Conservation (phyloP, 2,329 filamentous ascomycete genomes). For the Tolypocladium sp. region DNA sequence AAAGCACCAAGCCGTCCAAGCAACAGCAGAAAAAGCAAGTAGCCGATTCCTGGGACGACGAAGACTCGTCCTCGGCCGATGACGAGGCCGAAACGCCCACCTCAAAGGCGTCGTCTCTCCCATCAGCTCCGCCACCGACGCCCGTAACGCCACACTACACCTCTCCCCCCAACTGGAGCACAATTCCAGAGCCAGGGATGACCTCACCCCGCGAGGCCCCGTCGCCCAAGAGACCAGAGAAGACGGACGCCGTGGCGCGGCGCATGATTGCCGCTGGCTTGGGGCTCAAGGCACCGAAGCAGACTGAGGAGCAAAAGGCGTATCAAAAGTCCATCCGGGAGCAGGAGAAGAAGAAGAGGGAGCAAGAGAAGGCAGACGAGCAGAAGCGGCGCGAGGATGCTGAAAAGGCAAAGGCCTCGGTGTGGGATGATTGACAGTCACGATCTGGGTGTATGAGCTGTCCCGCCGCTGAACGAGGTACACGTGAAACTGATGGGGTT, state of each 20-base stretch:
- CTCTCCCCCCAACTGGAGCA: constrained; percentile 4
- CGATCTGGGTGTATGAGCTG: neutral
- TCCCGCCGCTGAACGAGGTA: too few relatives aligned
- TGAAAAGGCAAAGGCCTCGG: constrained; percentile 69
- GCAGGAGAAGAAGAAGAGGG: constrained; percentile 70
- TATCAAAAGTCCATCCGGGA: constrained; percentile 78
- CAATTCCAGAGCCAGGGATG: neutral
- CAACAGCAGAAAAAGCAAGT: constrained; percentile 18
- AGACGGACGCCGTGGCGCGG: constrained; percentile 84
- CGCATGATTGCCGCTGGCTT: constrained; percentile 84
- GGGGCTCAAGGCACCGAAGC: constrained; percentile 69
- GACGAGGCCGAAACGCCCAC: constrained; percentile 5
- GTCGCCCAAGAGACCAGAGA: constrained; percentile 56
- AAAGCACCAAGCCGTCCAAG: constrained; percentile 2
- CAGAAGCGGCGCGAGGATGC: constrained; percentile 51
- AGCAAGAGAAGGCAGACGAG: constrained; percentile 61
- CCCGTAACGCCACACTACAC: constrained; percentile 43
- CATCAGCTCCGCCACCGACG: constrained; percentile 54
- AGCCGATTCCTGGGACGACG: constrained; percentile 46
- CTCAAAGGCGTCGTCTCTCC: constrained; percentile 4
- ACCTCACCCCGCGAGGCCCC: constrained; percentile 9
- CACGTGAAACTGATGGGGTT: too few relatives aligned
- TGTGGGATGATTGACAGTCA: constrained; percentile 65
- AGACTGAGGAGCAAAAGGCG: constrained; percentile 80
- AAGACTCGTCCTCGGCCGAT: constrained; percentile 38